Evolutionary conservation across 148 eudicot genomes (phyloP).

Genomic region (Limonium bicolor): DNA sequence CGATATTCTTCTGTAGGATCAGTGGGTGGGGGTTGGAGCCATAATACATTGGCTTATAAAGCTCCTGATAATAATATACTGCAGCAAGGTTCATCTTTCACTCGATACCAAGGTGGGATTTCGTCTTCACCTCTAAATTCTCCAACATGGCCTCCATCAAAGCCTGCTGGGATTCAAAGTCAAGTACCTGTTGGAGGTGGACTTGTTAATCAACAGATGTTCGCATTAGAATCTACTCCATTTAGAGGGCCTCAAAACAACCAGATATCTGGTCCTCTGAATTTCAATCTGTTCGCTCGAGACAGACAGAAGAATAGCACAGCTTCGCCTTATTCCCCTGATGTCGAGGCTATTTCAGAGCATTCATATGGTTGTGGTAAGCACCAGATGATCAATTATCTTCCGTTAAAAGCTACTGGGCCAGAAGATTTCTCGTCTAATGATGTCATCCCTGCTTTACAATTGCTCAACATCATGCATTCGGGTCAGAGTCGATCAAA

Average conservation of each 20-base stretch:
- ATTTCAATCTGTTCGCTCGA: slow-evolving; percentile 1
- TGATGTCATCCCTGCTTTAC: slow-evolving; percentile 25
- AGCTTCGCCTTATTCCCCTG: not conserved
- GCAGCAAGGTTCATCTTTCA: slow-evolving; percentile 2
- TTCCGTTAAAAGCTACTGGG: not conserved
- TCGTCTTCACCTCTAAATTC: slow-evolving; percentile 9
- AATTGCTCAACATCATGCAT: slow-evolving; percentile 40
- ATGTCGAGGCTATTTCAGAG: not conserved
- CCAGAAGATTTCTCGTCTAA: slow-evolving; percentile 2
- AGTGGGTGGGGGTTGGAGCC: slow-evolving; percentile 6
- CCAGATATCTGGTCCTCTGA: slow-evolving; percentile 12
- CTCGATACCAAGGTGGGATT: slow-evolving; percentile 2
- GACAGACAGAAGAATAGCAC: slow-evolving; percentile 9
- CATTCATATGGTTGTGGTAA: slow-evolving; percentile 1
- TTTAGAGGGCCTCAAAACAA: slow-evolving; percentile 6
- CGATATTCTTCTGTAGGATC: slow-evolving; percentile 13
- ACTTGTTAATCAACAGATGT: slow-evolving; percentile 1
- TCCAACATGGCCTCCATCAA: slow-evolving; percentile 7
- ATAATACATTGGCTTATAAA: slow-evolving; percentile 1
- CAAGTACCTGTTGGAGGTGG: slow-evolving; percentile 8
- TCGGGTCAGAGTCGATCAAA: slow-evolving; percentile 17
- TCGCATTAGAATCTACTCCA: slow-evolving; percentile 5
- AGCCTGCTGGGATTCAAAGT: too few relatives aligned
- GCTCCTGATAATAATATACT: not conserved
- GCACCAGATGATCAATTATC: not conserved